Evolutionary conservation across 768 basidiomycete genomes (phyloP), one percentile per base, ranked within the genome.

Genomic region (Trametes cinnabarina): DNA sequence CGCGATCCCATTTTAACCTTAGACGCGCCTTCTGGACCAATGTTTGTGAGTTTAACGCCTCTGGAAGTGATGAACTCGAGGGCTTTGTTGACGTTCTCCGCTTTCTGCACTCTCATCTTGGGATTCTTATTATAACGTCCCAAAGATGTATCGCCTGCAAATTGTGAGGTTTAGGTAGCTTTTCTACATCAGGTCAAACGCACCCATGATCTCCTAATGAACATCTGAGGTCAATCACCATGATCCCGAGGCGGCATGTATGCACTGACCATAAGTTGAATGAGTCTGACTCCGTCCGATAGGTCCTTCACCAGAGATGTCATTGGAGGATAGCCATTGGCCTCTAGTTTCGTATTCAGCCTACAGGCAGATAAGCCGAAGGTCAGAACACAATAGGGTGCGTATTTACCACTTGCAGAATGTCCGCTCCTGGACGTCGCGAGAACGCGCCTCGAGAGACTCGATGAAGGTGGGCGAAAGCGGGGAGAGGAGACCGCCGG

Each of bases 81-180:
- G 0, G 97, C 97, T 72, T 93, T 94, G 73, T 92, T 95, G 47
- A 96, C 95, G 73, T 99, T 99, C 80, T 99, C 97, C 2, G 94
- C 94, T 68, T 95, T 97, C 73, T 99, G 97, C 2, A 98, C 87
- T 30, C 95, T 84, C 79, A 98, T 94, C 34, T 86, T 79, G 0
- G 97, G 96, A 55, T 81, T 84, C 69, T 81, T 89, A 76, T 96
- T 97, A 71, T 96, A 98, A 65, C 92, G 77, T n/a, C 96, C 96
- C 6, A 98, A 82, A n/a, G 91, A 91, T 2, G 84, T 86, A 69
- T 94, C 92, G 52, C 92, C 92, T 94, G 49, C 32, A 41, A 49
- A 53, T 26, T 15, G 47, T 60, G 26, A 57, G 34, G 57, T 32
- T 20, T 3, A 15, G 14, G 11, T n/a, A n/a, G n/a, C n/a, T n/a